Evolutionary conservation across 805 yeast genomes (phyloP).

Genomic region (Tetrapisispora namnaoensis): DNA sequence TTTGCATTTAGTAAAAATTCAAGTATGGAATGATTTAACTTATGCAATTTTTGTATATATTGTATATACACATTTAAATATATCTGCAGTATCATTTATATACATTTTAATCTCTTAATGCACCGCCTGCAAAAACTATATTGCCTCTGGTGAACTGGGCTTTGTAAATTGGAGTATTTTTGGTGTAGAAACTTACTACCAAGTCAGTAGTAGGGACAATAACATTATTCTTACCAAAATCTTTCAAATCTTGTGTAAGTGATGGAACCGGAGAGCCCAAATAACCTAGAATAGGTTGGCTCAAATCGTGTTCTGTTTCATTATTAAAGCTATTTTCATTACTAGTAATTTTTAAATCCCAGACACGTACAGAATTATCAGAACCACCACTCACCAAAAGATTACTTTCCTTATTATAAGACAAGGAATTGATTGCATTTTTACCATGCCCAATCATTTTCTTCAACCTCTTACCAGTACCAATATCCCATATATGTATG

Average conservation of each 20-base stretch:
- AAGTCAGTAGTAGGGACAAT: slow-evolving; percentile 81
- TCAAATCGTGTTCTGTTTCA: background rate
- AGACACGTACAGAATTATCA: slow-evolving; percentile 84
- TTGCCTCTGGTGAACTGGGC: slow-evolving; percentile 88
- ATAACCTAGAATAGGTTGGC: slow-evolving; percentile 35
- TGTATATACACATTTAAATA: background rate
- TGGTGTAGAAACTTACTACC: slow-evolving; percentile 87
- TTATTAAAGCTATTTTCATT: background rate
- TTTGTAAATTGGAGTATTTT: slow-evolving; percentile 86
- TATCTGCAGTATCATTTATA: background rate
- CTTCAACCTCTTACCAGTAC: slow-evolving; percentile 80
- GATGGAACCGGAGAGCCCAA: slow-evolving; percentile 28
- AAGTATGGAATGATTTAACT: too few relatives aligned
- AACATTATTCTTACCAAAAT: slow-evolving; percentile 50
- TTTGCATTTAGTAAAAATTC: too few relatives aligned
- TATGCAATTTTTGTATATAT: too few relatives aligned
- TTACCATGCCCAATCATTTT: slow-evolving; percentile 93
- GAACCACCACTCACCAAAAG: slow-evolving; percentile 87
- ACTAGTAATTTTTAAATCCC: slow-evolving; percentile 79
- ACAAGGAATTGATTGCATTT: slow-evolving; percentile 71
- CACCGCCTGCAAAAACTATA: slow-evolving; percentile 88
- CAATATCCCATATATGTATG: slow-evolving; percentile 88
- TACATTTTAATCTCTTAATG: slow-evolving; percentile 55
- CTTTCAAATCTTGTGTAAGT: slow-evolving; percentile 33
- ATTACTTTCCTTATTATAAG: slow-evolving; percentile 80